A percentile compares a stretch with the other conserved stretches of the same genome.
phyloP scores from a whole-genome alignment of 2,329 filamentous ascomycete genomes.

The Penicillium concentricum region DNA sequence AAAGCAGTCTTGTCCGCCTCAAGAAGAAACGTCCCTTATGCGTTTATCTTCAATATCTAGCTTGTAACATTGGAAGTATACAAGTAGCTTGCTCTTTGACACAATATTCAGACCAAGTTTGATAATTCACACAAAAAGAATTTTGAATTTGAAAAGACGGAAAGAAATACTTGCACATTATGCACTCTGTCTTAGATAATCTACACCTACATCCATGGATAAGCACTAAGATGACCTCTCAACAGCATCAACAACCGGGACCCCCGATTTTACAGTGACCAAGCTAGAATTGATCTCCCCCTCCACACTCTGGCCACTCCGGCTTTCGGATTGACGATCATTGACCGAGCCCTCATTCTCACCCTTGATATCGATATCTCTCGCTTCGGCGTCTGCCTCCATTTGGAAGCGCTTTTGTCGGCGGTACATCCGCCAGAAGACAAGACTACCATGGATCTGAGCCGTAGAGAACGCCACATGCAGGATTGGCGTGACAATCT shows the following conservation, averaged over 20 bases:
- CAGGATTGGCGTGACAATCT: conserved; percentile 44
- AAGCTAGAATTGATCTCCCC: too few relatives aligned
- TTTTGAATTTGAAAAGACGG: neutral
- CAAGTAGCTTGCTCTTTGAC: too few relatives aligned
- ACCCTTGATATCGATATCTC: neutral
- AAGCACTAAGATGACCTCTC: neutral
- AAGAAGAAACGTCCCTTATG: too few relatives aligned
- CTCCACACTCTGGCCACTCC: neutral
- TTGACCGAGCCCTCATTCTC: neutral
- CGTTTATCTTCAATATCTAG: too few relatives aligned
- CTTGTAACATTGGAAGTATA: too few relatives aligned
- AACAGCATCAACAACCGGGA: too few relatives aligned
- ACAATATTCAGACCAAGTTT: neutral
- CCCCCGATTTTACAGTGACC: neutral
- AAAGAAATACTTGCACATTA: neutral
- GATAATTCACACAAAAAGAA: neutral
- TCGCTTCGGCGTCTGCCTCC: neutral
- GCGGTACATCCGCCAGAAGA: conserved; percentile 43
- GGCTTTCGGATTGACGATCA: neutral
- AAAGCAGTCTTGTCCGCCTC: too few relatives aligned
- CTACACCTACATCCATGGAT: neutral
- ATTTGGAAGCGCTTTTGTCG: conserved; percentile 13
- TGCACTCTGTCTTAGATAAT: neutral
- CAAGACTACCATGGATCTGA: conserved; percentile 45
- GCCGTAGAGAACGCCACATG: conserved; percentile 45